Evolutionary conservation across 2,329 filamentous ascomycete genomes (phyloP).

Genomic region (Lasiodiplodia theobromae): DNA sequence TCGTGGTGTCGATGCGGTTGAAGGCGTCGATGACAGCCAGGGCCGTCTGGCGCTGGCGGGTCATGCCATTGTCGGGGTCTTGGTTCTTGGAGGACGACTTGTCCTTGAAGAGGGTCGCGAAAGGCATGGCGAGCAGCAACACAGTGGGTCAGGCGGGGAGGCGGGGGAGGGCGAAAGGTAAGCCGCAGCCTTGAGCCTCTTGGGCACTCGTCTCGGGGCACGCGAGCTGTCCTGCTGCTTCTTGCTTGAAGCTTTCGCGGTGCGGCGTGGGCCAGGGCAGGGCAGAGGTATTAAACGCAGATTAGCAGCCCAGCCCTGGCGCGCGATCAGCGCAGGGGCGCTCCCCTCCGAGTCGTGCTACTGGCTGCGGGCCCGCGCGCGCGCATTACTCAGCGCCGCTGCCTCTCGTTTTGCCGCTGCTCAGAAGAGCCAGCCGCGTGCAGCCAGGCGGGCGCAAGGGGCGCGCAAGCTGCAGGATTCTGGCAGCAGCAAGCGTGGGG

Average conservation of each 20-base stretch:
- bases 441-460: background rate
- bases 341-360: conserved; percentile 11
- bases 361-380: background rate
- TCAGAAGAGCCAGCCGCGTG: background rate
- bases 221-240: background rate
- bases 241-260: background rate
- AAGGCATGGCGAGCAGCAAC: background rate
- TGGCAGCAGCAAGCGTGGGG: background rate
- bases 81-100: background rate
- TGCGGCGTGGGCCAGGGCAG: conserved; percentile 15
- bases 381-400: background rate
- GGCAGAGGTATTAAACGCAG: conserved; percentile 24
- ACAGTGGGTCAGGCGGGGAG: background rate
- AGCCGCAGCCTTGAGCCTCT: too few species aligned
- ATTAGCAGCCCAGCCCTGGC: conserved; percentile 15
- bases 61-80: conserved; percentile 21
- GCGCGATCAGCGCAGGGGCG: conserved; percentile 15
- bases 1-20: conserved; percentile 26
- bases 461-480: background rate
- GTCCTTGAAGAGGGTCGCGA: conserved; percentile 4
- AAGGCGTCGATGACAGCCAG: conserved; percentile 30
- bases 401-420: background rate
- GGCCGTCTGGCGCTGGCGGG: conserved; percentile 39
- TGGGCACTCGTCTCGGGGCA: background rate
- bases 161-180: background rate